phyloP scores from a whole-genome alignment of 441 rosid genomes.

The Syzygium malaccense region DNA sequence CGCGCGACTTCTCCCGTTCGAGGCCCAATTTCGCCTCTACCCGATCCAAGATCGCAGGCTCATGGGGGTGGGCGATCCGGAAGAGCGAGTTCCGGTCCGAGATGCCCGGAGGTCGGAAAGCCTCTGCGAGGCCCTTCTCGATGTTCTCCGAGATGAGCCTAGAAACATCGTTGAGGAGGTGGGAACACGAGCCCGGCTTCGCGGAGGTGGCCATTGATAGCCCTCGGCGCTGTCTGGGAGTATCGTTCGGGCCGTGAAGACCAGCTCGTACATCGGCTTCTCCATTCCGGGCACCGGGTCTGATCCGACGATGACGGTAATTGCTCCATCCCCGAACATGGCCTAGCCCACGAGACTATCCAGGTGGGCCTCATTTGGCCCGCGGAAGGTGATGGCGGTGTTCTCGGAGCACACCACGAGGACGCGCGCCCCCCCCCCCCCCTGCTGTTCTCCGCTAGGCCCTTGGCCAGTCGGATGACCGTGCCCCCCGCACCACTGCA shows the following conservation, averaged over 20 bases:
- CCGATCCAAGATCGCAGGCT: not conserved
- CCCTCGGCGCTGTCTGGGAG: not conserved
- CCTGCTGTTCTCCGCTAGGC: not conserved
- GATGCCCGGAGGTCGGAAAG: not conserved
- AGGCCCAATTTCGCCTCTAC: not conserved
- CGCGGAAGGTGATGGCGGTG: not conserved
- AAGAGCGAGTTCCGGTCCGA: not conserved
- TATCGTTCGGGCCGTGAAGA: not conserved
- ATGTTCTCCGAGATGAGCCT: not conserved
- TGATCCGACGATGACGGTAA: not conserved
- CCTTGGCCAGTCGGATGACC: not conserved
- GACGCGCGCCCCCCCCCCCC: too few species aligned
- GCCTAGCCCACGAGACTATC: not conserved
- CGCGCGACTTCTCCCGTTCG: not conserved
- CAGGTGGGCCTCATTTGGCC: not conserved
- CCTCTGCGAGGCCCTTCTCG: not conserved
- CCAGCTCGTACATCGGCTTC: not conserved
- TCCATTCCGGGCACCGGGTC: not conserved
- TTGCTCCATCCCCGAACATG: not conserved
- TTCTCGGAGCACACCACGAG: not conserved
- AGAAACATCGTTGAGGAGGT: not conserved
- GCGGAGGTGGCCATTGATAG: not conserved
- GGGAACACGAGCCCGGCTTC: not conserved
- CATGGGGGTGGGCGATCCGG: not conserved
- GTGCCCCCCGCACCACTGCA: not conserved